Percentiles rank a stretch among this genome's conserved stretches.
phyloP scores from a whole-genome alignment of 257 asterid species.

The Sherardia arvensis region DNA sequence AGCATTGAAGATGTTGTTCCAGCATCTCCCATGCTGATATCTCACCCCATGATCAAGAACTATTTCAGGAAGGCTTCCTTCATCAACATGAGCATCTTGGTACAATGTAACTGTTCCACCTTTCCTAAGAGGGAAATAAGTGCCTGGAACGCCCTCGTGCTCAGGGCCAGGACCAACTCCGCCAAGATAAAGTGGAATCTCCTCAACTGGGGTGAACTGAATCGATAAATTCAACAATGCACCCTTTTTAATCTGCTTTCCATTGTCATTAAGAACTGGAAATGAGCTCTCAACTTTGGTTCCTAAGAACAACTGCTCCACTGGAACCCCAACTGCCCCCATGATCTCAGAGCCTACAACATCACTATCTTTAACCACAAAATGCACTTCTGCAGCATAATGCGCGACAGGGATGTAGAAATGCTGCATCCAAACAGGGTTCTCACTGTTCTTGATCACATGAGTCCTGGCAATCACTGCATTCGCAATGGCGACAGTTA shows the following conservation, averaged over 20 bases:
- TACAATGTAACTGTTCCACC: constrained; percentile 70
- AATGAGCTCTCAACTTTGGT: constrained; percentile 40
- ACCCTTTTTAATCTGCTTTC: constrained; percentile 54
- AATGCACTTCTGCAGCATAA: constrained; percentile 70
- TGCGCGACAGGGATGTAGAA: constrained; percentile 83
- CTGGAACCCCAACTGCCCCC: constrained; percentile 79
- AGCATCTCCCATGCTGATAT: constrained; percentile 51
- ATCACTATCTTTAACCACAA: constrained; percentile 80
- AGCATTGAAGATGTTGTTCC: constrained; percentile 76
- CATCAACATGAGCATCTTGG: constrained; percentile 78
- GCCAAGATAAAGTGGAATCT: constrained; percentile 43
- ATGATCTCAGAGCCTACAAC: constrained; percentile 75
- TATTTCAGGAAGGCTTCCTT: constrained; percentile 41
- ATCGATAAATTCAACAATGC: constrained; percentile 60
- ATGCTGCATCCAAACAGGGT: constrained; percentile 87
- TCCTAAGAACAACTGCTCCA: constrained; percentile 47
- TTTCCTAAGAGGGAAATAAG: constrained; percentile 65
- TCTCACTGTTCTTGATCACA: constrained; percentile 57
- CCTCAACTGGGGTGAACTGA: constrained; percentile 56
- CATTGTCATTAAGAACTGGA: constrained; percentile 48
- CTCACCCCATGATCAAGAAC: constrained; percentile 32
- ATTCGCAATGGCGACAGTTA: constrained; percentile 47
- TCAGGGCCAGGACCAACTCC: constrained; percentile 63
- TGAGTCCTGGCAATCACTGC: constrained; percentile 76
- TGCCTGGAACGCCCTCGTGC: constrained; percentile 60